Evolutionary conservation across 2,329 filamentous ascomycete genomes (phyloP).

Genomic region (Harringtonia aguacate): DNA sequence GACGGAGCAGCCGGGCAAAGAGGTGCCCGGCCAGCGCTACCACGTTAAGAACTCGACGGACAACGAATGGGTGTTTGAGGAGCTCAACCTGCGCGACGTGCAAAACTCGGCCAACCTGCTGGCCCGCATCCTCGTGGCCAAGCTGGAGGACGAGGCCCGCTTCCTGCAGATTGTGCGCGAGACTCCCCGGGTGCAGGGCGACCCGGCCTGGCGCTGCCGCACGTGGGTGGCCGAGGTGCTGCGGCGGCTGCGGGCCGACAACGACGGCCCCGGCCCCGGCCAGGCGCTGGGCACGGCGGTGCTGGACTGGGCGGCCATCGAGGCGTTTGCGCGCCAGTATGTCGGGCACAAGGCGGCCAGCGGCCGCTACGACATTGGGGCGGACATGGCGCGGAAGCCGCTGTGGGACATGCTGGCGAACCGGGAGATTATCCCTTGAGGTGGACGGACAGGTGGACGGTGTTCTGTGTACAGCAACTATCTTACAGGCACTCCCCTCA

Average conservation of each 20-base stretch:
- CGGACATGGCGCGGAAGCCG: constrained; percentile 16
- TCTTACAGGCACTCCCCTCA: too few species aligned
- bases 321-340: constrained; percentile 23
- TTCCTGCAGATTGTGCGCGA: constrained; percentile 21
- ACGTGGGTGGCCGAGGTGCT: constrained; percentile 27
- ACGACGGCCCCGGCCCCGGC: too few species aligned
- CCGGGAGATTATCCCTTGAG: constrained; percentile 11
- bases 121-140: constrained; percentile 26
- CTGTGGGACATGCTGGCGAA: constrained; percentile 18
- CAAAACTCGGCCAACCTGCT: constrained; percentile 19
- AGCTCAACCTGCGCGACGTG: constrained; percentile 12
- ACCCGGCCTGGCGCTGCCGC: constrained; percentile 27
- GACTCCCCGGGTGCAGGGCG: constrained; percentile 21
- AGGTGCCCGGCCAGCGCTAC: constrained; percentile 19
- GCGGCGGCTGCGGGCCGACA: constrained; percentile 20
- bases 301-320: constrained; percentile 25
- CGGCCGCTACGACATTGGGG: constrained; percentile 12
- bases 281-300: constrained; percentile 24
- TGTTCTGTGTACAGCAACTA: too few species aligned
- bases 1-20: constrained; percentile 10
- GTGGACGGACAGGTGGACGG: too few species aligned
- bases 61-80: constrained; percentile 18
- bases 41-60: constrained; percentile 19
- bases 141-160: constrained; percentile 22
- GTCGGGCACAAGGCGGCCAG: constrained; percentile 19